These are phyloP conservation scores for Curvularia spicifera DNA, from an alignment of 2,329 filamentous ascomycete genomes.

Conservation along the genomic window DNA sequence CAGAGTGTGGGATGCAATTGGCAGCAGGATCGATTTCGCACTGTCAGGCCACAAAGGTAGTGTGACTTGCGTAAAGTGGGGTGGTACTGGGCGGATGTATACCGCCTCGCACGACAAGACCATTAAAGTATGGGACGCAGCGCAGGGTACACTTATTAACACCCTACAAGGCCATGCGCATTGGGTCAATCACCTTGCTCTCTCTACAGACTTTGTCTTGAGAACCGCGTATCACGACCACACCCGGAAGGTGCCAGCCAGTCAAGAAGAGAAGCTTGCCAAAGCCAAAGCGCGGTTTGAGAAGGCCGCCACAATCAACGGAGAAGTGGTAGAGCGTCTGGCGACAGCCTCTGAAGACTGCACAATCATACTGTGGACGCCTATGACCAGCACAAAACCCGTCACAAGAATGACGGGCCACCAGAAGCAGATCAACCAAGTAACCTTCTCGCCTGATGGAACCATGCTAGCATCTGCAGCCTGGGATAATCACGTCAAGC, in stretches of 20 bases:
- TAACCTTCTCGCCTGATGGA: conserved; percentile 91
- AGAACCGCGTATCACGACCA: conserved; percentile 89
- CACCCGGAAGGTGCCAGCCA: conserved; percentile 69
- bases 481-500: conserved; percentile 94
- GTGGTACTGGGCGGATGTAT: conserved; percentile 71
- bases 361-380: conserved; percentile 96
- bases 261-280: conserved; percentile 71
- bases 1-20: conserved; percentile 83
- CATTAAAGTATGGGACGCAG: conserved; percentile 86
- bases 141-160: conserved; percentile 78
- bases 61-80: conserved; percentile 93
- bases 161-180: conserved; percentile 84
- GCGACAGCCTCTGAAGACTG: conserved; percentile 95
- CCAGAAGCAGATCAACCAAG: conserved; percentile 95
- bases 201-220: conserved; percentile 90
- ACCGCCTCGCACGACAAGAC: conserved; percentile 83
- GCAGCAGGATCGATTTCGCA: conserved; percentile 78
- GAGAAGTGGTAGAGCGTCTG: conserved; percentile 79
- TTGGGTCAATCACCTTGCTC: conserved; percentile 92
- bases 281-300: conserved; percentile 85
- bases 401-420: conserved; percentile 90
- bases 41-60: conserved; percentile 87
- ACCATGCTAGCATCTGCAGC: conserved; percentile 83
- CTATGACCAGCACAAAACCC: conserved; percentile 76
- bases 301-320: conserved; percentile 78